These are phyloP conservation scores for Entoloma clypeatum DNA, from an alignment of 1,284 basidiomycete species.

Conservation along the genomic window DNA sequence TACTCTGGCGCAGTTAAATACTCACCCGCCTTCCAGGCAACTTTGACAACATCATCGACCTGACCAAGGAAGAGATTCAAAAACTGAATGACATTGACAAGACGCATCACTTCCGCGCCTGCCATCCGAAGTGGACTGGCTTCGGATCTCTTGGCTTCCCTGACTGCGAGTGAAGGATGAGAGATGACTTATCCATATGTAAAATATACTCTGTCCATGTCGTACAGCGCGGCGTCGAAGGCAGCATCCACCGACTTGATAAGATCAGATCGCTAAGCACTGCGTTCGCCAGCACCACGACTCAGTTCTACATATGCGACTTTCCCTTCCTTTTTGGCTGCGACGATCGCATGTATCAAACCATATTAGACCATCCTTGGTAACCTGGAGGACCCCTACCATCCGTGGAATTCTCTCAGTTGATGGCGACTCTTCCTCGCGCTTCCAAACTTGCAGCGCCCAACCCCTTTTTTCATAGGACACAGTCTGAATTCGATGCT, in stretches of 20 bases:
- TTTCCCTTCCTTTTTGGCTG: too few species aligned
- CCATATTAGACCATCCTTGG: background rate
- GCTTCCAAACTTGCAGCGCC: constrained; percentile 20
- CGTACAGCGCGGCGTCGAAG: background rate
- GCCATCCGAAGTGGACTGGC: constrained; percentile 49
- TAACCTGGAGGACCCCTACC: background rate
- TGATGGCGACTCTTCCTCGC: constrained; percentile 28
- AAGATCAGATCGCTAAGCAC: too few species aligned
- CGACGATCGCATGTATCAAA: background rate
- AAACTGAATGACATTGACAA: constrained; percentile 57
- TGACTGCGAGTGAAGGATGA: background rate
- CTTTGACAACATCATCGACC: constrained; percentile 48
- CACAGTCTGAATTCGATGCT: constrained; percentile 59
- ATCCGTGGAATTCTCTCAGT: background rate
- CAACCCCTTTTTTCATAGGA: constrained; percentile 21
- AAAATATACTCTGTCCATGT: background rate
- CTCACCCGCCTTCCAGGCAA: constrained; percentile 37
- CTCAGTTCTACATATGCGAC: too few species aligned
- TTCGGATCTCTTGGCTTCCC: background rate
- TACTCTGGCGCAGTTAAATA: background rate
- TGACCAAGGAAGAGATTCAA: constrained; percentile 52
- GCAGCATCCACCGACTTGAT: background rate
- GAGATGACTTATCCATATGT: too few species aligned
- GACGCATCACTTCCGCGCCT: constrained; percentile 55
- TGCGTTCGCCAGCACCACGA: too few species aligned